Evolutionary conservation across 371 early-diverging fungal genomes (phyloP), one percentile per base, ranked within the genome.

Genomic region (Nematocida sp.): DNA sequence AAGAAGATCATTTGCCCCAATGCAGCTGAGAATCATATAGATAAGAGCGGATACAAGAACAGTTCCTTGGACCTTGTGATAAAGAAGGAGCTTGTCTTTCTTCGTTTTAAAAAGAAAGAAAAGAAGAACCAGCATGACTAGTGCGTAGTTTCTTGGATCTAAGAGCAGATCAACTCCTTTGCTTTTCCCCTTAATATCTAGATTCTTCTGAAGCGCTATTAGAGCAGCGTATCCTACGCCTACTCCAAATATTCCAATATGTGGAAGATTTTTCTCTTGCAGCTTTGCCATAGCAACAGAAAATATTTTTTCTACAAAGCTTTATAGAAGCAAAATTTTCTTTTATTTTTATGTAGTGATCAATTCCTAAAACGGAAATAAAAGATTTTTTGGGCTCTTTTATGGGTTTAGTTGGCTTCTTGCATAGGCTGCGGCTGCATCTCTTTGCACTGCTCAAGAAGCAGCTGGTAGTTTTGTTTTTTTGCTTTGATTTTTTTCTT

Each of bases 401-500:
- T n/a, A n/a, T n/a, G n/a, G n/a, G n/a, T n/a, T n/a, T n/a, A n/a
- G n/a, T n/a, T n/a, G n/a, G n/a, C n/a, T n/a, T n/a, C n/a, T n/a
- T n/a, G n/a, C n/a, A n/a, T n/a, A n/a, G n/a, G n/a, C n/a, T n/a
- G n/a, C n/a, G n/a, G n/a, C n/a, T n/a, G n/a, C 39, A 25, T 25
- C 16, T 40, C 33, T 38, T 48, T 61, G 23, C 45, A 49, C 55
- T 71, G 75, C 32, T 57, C 38, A 26, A 63, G 23, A 11, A 71
- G 75, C 33, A 61, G 25, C 38, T 61, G 75, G 36, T 71, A 71
- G n/a, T 39, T 59, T 30, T 65, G 9, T 39, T 71, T 67, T 32
- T 71, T 71, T 26, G 59, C 47, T 23, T 51, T 60, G 47, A 71
- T 40, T 23, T 35, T 25, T 30, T 71, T 71, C 2, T 26, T 5